These are phyloP conservation scores for Hemerocallis citrina DNA, from an alignment of 106 monocot species.

Conservation along the genomic window DNA sequence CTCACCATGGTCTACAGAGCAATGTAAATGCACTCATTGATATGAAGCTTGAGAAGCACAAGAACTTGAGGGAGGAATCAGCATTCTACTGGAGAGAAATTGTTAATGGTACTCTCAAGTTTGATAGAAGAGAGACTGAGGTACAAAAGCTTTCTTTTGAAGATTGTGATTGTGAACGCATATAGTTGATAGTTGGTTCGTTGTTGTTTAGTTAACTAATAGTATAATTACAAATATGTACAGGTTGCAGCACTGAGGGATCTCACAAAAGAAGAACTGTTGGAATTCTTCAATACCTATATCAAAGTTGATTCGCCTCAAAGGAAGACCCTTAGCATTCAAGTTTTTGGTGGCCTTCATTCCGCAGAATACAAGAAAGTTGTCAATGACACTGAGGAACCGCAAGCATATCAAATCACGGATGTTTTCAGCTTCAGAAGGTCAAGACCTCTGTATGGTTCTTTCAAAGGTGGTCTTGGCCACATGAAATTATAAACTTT, in stretches of 20 bases:
- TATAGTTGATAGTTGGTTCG: neutral
- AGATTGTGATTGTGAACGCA: neutral
- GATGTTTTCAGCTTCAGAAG: slow-evolving; percentile 78
- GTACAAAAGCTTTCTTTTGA: slow-evolving; percentile 17
- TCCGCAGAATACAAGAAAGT: slow-evolving; percentile 38
- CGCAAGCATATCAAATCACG: slow-evolving; percentile 23
- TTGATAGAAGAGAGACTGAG: slow-evolving; percentile 67
- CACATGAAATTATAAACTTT: slow-evolving; percentile 58
- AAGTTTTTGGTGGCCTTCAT: slow-evolving; percentile 71
- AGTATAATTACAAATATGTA: neutral
- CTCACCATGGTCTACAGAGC: slow-evolving; percentile 29
- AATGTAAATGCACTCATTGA: slow-evolving; percentile 77
- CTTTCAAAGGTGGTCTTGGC: slow-evolving; percentile 67
- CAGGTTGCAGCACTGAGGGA: slow-evolving; percentile 78
- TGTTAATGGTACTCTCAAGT: slow-evolving; percentile 61
- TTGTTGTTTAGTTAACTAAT: neutral
- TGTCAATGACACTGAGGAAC: slow-evolving; percentile 12
- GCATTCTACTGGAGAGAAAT: slow-evolving; percentile 81
- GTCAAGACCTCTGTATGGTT: slow-evolving; percentile 83
- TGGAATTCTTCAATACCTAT: slow-evolving; percentile 56
- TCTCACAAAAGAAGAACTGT: slow-evolving; percentile 59
- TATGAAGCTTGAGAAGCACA: slow-evolving; percentile 90
- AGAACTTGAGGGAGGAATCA: slow-evolving; percentile 84
- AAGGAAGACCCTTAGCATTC: slow-evolving; percentile 53
- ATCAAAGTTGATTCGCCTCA: slow-evolving; percentile 53